Evolutionary conservation across 805 yeast genomes (phyloP), one percentile per base, ranked within the genome.

Genomic region (Yamadazyma akitaensis): DNA sequence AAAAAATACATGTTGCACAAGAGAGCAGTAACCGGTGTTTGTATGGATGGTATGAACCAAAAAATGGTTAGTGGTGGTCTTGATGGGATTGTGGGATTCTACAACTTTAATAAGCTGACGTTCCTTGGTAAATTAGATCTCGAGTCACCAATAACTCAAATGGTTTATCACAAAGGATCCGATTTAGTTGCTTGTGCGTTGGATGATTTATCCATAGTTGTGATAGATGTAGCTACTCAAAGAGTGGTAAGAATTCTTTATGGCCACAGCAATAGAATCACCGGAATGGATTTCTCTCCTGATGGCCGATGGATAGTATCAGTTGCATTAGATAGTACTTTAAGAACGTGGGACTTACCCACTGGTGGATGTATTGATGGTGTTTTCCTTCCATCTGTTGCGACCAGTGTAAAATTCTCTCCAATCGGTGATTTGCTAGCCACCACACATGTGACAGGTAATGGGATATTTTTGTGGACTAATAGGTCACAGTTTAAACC

Each of bases 341-440:
- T 94, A 41, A 80, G 99, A 59, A 89, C 97, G 0, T 94, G 98
- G 98, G 98, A 94, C 64, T 77, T 94, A 49, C 98, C 98, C 36
- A 86, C 97, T 1, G 98, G 99, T 41, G 88, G 91, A 1, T 92
- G 98, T 65, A 89, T 94, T 47, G 99, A 94, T 68, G 97, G 97
- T 51, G 82, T 92, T 14, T 69, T 72, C 44, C 76, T 94, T 21
- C 81, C 85, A 1, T 80, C 76, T 55, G 91, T 90, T n/a, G 96
- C 85, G 2, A 89, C 97, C 0, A 72, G 79, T 45, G 73, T 95
- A 28, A 81, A 84, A 58, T 79, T 94, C 53, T 87, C 97, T 13
- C 95, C 95, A 2, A 75, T 82, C 46, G 96, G 96, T 37, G 97
- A 94, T 55, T 80, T 84, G 64, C 73, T 94, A 46, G 98, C 97